These are phyloP conservation scores for Dentipellis sp. DNA, from an alignment of 768 basidiomycete genomes.

Conservation along the genomic window DNA sequence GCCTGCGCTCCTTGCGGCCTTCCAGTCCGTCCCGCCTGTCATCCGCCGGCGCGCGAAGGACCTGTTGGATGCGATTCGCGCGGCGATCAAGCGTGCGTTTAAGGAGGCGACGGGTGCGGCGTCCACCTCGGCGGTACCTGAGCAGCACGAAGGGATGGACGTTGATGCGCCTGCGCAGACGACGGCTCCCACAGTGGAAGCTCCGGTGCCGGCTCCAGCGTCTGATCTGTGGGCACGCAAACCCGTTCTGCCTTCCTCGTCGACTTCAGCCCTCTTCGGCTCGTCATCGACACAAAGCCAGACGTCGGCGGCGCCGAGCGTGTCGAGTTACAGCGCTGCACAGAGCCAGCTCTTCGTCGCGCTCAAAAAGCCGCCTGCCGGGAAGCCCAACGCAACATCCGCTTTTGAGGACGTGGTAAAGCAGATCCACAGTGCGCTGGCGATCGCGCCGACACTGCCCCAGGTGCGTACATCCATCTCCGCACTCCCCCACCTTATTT, in stretches of 20 bases:
- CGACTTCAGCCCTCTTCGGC: slow-evolving; percentile 16
- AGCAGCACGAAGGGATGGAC: background rate
- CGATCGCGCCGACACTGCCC: slow-evolving; percentile 46
- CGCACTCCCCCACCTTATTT: background rate
- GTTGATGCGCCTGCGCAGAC: background rate
- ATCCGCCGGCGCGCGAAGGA: slow-evolving; percentile 55
- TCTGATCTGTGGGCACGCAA: slow-evolving; percentile 3
- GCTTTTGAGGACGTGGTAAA: slow-evolving; percentile 44
- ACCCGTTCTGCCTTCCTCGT: background rate
- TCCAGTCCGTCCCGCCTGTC: slow-evolving; percentile 54
- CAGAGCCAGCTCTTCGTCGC: slow-evolving; percentile 35
- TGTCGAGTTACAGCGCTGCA: slow-evolving; percentile 18
- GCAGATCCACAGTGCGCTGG: slow-evolving; percentile 60
- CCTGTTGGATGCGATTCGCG: slow-evolving; percentile 51
- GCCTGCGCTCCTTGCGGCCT: slow-evolving; percentile 48
- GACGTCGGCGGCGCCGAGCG: background rate
- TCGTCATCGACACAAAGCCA: background rate
- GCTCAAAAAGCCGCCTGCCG: too few species aligned
- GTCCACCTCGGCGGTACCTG: background rate
- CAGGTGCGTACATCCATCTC: slow-evolving; percentile 22
- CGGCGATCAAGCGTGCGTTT: slow-evolving; percentile 28
- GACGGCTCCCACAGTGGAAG: background rate
- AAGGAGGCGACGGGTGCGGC: background rate
- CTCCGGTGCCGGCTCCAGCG: background rate
- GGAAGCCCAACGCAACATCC: background rate